Base-by-base conservation (phyloP, 306 rosid species). In the Fagus crenata region DNA sequence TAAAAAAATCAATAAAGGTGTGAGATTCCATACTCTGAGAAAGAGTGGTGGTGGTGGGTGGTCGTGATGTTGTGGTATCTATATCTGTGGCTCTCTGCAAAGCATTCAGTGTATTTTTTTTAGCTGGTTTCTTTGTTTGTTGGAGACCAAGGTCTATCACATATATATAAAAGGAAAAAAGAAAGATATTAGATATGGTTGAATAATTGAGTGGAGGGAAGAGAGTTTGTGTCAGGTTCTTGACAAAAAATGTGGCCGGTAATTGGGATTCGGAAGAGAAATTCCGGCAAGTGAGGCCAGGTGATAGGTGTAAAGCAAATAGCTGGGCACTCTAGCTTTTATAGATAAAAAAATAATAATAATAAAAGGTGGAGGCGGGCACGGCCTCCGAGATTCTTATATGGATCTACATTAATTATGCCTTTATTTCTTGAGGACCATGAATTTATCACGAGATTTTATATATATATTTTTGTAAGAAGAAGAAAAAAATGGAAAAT, bases 201-300 rank as follows among this genome's bases (percentile, higher is more conserved):
- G 69, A 83, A 76, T 59, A 56, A 53, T 75, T 70, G 74, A 73
- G 71, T 78, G 82, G 53, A 35, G 18, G 18, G 75, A 84, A 80
- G 84, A 67, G 31, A 59, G 78, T 14, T 31, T 43, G 80, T 81
- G 87, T 84, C 76, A 77, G 85, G 35, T 73, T 80, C 67, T 65
- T 13, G 63, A 59, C 43, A 78, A 69, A 67, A 22, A 67, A 78
- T 67, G n/a, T 73, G 77, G 71, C 77, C 82, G 82, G 75, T 71
- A 59, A 1, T 49, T 54, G 67, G 78, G 75, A 81, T 77, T 81
- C 81, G 78, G 85, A 68, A 53, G 78, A 54, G 41, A 39, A 13
- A 81, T 55, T 59, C 46, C 75, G 61, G 67, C 40, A 0, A 59
- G 58, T 63, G 28, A 46, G 42, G 13, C 51, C 39, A 12, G 77